Percentiles rank a stretch among this genome's conserved stretches.
Conservation (phyloP, 441 rosid genomes). For the Populus hybrid region DNA sequence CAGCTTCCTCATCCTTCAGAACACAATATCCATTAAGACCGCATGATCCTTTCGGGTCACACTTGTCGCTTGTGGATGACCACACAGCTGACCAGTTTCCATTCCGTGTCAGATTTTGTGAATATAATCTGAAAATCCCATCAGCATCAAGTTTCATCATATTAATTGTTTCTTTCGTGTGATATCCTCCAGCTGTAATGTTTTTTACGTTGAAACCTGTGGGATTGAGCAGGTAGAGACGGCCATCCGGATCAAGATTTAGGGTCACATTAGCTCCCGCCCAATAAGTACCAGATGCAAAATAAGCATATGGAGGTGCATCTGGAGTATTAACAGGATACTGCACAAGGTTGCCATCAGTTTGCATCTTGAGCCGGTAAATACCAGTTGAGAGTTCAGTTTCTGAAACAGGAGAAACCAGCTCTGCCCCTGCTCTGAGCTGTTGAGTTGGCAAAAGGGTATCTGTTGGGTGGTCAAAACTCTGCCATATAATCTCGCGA, state of each 20-base stretch:
- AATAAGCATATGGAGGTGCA: slow-evolving; percentile 12
- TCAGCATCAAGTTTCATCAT: slow-evolving; percentile 23
- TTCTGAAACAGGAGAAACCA: too few species aligned
- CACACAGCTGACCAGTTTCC: slow-evolving; percentile 16
- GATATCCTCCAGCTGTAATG: not conserved
- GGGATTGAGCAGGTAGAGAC: slow-evolving; percentile 24
- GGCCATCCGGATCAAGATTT: slow-evolving; percentile 25
- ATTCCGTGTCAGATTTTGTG: not conserved
- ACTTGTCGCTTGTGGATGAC: slow-evolving; percentile 10
- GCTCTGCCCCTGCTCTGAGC: too few species aligned
- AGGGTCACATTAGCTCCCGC: slow-evolving; percentile 21
- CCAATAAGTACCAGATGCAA: not conserved
- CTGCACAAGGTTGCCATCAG: too few species aligned
- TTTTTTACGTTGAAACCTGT: slow-evolving; percentile 11
- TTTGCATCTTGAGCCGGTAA: too few species aligned
- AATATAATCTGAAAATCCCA: slow-evolving; percentile 17
- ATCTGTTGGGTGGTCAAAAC: too few species aligned
- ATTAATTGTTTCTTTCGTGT: slow-evolving; percentile 11
- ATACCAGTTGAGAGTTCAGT: too few species aligned
- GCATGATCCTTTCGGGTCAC: slow-evolving; percentile 26
- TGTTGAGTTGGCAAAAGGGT: too few species aligned
- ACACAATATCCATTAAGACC: slow-evolving; percentile 32
- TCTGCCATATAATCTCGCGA: too few species aligned
- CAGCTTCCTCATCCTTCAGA: not conserved
- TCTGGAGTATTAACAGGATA: too few species aligned